Evolutionary conservation across 768 basidiomycete species (phyloP).

Genomic region (Lentinula guzmanii): DNA sequence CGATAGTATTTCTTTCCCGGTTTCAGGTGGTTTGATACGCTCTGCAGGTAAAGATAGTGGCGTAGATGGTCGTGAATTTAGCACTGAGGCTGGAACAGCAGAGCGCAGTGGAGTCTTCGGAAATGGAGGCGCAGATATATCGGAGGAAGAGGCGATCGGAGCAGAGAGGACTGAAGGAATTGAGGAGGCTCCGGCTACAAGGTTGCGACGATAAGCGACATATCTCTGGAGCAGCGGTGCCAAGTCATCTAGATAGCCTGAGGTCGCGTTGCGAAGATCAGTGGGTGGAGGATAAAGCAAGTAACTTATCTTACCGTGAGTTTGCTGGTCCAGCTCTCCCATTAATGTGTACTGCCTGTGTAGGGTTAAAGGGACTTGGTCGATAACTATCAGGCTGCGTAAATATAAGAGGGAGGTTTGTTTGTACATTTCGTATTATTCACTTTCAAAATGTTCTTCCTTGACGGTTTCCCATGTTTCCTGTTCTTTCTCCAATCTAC

Average conservation of each 20-base stretch:
- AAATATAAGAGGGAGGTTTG: background rate
- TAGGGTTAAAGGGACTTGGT: slow-evolving; percentile 71
- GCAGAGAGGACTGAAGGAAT: background rate
- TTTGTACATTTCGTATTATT: slow-evolving; percentile 8
- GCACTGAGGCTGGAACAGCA: background rate
- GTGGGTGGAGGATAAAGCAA: background rate
- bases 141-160: background rate
- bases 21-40: slow-evolving; percentile 21
- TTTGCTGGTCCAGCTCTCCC: slow-evolving; percentile 67
- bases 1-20: slow-evolving; percentile 47
- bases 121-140: background rate
- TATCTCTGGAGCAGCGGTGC: slow-evolving; percentile 44
- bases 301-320: slow-evolving; percentile 34
- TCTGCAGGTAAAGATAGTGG: slow-evolving; percentile 18
- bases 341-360: slow-evolving; percentile 67
- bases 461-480: slow-evolving; percentile 71
- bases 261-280: slow-evolving; percentile 1
- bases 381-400: slow-evolving; percentile 45
- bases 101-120: background rate
- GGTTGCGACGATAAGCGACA: slow-evolving; percentile 17
- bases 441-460: slow-evolving; percentile 79
- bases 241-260: slow-evolving; percentile 35
- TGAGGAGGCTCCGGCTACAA: slow-evolving; percentile 2
- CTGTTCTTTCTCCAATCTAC: slow-evolving; percentile 42
- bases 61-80: background rate